A percentile compares a stretch with the other conserved stretches of the same genome.
Conservation (phyloP, 306 rosid genomes). For the Gastrolobium villosum region DNA sequence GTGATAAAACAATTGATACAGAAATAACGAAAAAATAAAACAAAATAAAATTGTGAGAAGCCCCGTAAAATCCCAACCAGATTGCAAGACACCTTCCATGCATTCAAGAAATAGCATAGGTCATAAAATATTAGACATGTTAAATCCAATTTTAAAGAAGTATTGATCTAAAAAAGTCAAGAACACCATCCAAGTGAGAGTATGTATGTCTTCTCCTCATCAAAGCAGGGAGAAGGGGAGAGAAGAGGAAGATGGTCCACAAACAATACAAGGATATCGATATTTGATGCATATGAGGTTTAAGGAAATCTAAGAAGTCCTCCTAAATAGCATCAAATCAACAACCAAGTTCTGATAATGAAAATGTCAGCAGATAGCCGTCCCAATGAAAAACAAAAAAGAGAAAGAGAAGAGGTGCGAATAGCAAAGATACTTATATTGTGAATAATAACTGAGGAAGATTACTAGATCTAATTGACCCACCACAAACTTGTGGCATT, state of each 20-base stretch:
- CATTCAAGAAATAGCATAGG: constrained; percentile 33
- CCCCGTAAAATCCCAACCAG: background rate
- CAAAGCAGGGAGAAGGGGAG: constrained; percentile 21
- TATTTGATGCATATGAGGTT: background rate
- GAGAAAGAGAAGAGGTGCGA: constrained; percentile 10
- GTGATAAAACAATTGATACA: constrained; percentile 26
- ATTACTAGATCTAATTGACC: constrained; percentile 20
- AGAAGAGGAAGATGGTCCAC: constrained; percentile 15
- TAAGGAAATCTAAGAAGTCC: constrained; percentile 10
- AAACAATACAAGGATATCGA: background rate
- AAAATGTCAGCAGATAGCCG: constrained; percentile 38
- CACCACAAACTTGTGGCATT: constrained; percentile 23
- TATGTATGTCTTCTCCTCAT: background rate
- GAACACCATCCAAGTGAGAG: constrained; percentile 29
- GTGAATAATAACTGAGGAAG: constrained; percentile 33
- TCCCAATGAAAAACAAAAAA: constrained; percentile 17
- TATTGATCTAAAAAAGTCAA: background rate
- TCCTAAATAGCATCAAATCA: constrained; percentile 26
- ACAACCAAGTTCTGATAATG: constrained; percentile 7
- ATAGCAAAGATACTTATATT: constrained; percentile 34
- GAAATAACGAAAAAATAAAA: constrained; percentile 29
- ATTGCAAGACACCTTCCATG: constrained; percentile 18
- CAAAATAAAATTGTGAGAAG: constrained; percentile 39
- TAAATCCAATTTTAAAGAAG: constrained; percentile 38
- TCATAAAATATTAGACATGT: constrained; percentile 12